Conservation (phyloP, 2,329 filamentous ascomycete genomes). For the Tricladium varicosporioides region DNA sequence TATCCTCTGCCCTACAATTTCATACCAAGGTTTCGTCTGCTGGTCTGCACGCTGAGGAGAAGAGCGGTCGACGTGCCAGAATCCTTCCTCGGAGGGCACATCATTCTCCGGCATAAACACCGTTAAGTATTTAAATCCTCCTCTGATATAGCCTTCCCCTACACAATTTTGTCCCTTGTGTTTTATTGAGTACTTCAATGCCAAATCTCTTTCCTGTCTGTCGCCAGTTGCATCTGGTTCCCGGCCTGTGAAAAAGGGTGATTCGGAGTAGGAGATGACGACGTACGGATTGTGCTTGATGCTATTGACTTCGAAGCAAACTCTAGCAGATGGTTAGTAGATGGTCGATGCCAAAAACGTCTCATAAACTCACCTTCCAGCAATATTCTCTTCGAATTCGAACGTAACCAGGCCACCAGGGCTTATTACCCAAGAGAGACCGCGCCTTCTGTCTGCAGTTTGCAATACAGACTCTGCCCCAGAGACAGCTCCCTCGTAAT, state of each 20-base stretch:
- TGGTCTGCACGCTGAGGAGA: constrained; percentile 1
- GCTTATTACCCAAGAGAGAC: constrained; percentile 18
- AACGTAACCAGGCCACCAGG: constrained; percentile 38
- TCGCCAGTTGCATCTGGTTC: constrained; percentile 38
- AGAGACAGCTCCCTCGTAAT: constrained; percentile 35
- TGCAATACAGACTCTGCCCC: constrained; percentile 17
- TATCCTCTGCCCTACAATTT: constrained; percentile 18
- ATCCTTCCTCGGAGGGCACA: constrained; percentile 20
- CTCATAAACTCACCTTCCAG: constrained; percentile 37
- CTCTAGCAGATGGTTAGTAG: constrained; percentile 24
- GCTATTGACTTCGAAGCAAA: constrained; percentile 36
- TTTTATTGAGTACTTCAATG: constrained; percentile 32
- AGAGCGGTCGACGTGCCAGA: constrained; percentile 22
- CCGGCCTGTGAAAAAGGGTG: constrained; percentile 35
- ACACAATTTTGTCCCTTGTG: constrained; percentile 36
- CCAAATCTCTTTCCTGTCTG: constrained; percentile 32
- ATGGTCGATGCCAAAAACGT: too few relatives aligned
- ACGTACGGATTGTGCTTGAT: constrained; percentile 33
- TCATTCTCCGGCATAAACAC: constrained; percentile 32
- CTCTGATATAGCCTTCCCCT: constrained; percentile 35
- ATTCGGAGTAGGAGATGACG: constrained; percentile 38
- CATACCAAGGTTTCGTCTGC: constrained; percentile 14
- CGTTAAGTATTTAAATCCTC: constrained; percentile 42
- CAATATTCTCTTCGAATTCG: constrained; percentile 42
- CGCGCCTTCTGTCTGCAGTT: constrained; percentile 10